Base-by-base conservation (phyloP, 805 yeast genomes). In the Candida tammaniensis region DNA sequence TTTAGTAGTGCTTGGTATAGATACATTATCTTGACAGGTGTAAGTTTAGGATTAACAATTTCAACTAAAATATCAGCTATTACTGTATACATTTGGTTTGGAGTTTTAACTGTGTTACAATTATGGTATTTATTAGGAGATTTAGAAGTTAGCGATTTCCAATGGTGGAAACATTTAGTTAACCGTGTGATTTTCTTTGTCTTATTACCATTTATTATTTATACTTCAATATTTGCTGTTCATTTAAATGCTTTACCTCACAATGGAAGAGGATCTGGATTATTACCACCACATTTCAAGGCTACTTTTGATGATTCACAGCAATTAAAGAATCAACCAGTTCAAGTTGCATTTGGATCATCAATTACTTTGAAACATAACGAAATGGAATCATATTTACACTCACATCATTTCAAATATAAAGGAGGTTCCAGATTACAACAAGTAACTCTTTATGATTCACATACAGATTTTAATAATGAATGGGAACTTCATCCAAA, bases 111-210 rank as follows among this genome's bases (percentile, higher is more conserved):
- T 1, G 33, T 70, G 1, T 61, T 66, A 38, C 77, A 78, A 40
- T 55, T 82, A 28, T 88, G 96, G 96, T 54, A 56, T 40, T 48
- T 76, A 9, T 52, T 82, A 24, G 94, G 93, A 10, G 96, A 91
- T 55, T 54, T 83, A 20, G 56, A 61, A 4, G 64, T 81, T 3
- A 27, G 74, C 1, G 55, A 63, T 7, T 35, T 33, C 12, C 32
- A 47, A 16, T 61, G 78, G 42, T 42, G 60, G 12, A 61, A 56
- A 35, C 78, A 75, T 47, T 49, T 71, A 12, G 14, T 55, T 0
- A 40, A 55, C 14, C 68, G 82, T 24, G 44, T 66, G 0, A 36
- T 63, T 11, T 59, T 68, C 7, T 59, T 82, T 27, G 43, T 82
- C 0, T 47, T 63, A 0, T 53, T 83, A 1, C 94, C 97, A 4